phyloP scores from a whole-genome alignment of 306 rosid genomes.

The Cicer yamashitae region DNA sequence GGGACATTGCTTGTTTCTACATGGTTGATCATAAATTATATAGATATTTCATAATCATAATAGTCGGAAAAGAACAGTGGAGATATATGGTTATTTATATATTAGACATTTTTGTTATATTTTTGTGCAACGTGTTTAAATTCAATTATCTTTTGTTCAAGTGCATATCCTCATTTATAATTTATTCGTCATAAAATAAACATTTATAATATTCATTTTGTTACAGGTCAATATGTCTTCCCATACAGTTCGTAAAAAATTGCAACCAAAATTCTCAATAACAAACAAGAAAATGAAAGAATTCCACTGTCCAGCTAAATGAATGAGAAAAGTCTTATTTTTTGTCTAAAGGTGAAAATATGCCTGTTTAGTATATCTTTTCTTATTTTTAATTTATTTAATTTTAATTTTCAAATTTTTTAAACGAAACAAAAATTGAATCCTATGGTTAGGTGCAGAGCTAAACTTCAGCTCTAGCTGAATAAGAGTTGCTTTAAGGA shows the following conservation, averaged over 20 bases:
- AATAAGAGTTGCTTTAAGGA: not conserved
- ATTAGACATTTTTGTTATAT: not conserved
- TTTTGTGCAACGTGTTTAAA: not conserved
- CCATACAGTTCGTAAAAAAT: not conserved
- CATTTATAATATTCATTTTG: not conserved
- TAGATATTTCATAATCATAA: not conserved
- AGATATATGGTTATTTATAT: not conserved
- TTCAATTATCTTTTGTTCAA: slow-evolving; percentile 15
- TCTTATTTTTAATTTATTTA: not conserved
- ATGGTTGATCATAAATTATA: not conserved
- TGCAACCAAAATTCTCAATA: not conserved
- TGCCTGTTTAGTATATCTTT: not conserved
- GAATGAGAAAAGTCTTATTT: slow-evolving; percentile 35
- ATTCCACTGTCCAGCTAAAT: not conserved
- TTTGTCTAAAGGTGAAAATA: not conserved
- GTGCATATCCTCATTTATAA: not conserved
- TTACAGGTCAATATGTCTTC: not conserved
- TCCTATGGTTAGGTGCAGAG: not conserved
- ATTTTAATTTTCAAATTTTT: too few relatives aligned
- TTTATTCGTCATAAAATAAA: not conserved
- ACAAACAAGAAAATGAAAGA: slow-evolving; percentile 1
- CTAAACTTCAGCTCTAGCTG: not conserved
- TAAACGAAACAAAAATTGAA: too few relatives aligned
- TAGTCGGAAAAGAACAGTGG: slow-evolving; percentile 14
- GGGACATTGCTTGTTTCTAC: not conserved